Percentiles rank a stretch among this genome's conserved stretches.
These are phyloP conservation scores for Debaryomycetaceae sp. DNA, from an alignment of 1,139 yeast species.

Conservation along the genomic window DNA sequence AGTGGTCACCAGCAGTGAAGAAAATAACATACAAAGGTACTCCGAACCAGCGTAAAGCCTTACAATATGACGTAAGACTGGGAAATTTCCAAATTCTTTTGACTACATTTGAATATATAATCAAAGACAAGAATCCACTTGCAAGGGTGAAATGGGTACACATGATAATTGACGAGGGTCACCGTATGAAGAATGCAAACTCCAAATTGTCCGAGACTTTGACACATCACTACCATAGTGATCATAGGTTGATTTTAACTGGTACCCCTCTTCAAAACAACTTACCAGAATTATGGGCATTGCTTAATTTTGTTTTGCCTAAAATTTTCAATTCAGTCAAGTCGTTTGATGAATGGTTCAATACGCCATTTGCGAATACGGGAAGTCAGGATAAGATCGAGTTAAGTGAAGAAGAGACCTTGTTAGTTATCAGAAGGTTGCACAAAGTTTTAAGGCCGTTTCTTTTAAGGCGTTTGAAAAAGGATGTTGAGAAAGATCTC, in stretches of 20 bases:
- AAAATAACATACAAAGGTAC: constrained; percentile 74
- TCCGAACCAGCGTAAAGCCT: constrained; percentile 63
- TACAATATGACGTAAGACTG: constrained; percentile 57
- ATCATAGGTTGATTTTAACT: constrained; percentile 74
- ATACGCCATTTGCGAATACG: constrained; percentile 79
- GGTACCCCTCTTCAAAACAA: constrained; percentile 88
- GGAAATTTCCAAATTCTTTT: constrained; percentile 75
- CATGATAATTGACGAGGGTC: constrained; percentile 90
- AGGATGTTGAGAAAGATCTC: constrained; percentile 94
- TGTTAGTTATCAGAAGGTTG: constrained; percentile 88
- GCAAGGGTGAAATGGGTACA: constrained; percentile 75
- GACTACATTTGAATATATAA: constrained; percentile 78
- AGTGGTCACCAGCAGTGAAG: constrained; percentile 78
- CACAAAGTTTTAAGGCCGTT: constrained; percentile 96
- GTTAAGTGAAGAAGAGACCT: constrained; percentile 86
- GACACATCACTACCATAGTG: constrained; percentile 69
- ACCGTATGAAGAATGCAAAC: constrained; percentile 78
- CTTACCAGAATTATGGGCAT: constrained; percentile 82
- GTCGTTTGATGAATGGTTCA: constrained; percentile 87
- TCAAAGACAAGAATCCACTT: constrained; percentile 67
- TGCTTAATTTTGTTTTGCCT: constrained; percentile 73
- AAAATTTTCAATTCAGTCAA: constrained; percentile 80
- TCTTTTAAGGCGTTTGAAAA: constrained; percentile 87
- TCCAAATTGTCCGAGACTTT: constrained; percentile 72
- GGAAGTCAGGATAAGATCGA: constrained; percentile 81